A percentile compares a stretch with the other conserved stretches of the same genome.
These are phyloP conservation scores for Plectranthus barbatus DNA, from an alignment of 257 asterid genomes.

Conservation along the genomic window DNA sequence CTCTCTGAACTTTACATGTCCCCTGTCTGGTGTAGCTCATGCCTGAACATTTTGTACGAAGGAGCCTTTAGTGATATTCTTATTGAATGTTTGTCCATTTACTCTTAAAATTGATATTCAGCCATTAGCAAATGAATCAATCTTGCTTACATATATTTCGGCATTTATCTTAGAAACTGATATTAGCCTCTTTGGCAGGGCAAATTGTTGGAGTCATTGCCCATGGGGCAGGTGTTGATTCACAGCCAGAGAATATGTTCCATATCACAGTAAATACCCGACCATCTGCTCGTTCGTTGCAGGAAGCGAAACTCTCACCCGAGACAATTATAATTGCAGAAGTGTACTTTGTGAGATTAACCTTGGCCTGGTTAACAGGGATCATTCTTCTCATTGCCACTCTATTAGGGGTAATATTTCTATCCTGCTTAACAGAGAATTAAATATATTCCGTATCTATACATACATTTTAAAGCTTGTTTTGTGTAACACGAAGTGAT, in stretches of 20 bases:
- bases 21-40: neutral
- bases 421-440: neutral
- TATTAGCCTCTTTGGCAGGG: slow-evolving; percentile 42
- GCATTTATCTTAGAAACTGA: neutral
- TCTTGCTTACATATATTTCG: neutral
- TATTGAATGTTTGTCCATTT: neutral
- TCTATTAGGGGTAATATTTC: slow-evolving; percentile 63
- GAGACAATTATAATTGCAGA: slow-evolving; percentile 31
- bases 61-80: neutral
- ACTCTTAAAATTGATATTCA: slow-evolving; percentile 4
- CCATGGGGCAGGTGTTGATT: slow-evolving; percentile 23
- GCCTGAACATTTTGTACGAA: neutral
- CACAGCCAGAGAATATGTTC: slow-evolving; percentile 41
- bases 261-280: slow-evolving; percentile 39
- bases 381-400: slow-evolving; percentile 80
- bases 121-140: slow-evolving; percentile 1
- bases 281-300: slow-evolving; percentile 61
- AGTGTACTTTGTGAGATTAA: slow-evolving; percentile 47
- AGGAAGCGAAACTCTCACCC: slow-evolving; percentile 33
- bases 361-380: slow-evolving; percentile 91
- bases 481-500: slow-evolving; percentile 1
- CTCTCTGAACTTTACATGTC: neutral
- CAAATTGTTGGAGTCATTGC: slow-evolving; percentile 72
- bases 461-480: neutral
- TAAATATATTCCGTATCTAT: too few species aligned